Conservation (phyloP, 352 stramenopile species). For the Phytophthora kernoviae region DNA sequence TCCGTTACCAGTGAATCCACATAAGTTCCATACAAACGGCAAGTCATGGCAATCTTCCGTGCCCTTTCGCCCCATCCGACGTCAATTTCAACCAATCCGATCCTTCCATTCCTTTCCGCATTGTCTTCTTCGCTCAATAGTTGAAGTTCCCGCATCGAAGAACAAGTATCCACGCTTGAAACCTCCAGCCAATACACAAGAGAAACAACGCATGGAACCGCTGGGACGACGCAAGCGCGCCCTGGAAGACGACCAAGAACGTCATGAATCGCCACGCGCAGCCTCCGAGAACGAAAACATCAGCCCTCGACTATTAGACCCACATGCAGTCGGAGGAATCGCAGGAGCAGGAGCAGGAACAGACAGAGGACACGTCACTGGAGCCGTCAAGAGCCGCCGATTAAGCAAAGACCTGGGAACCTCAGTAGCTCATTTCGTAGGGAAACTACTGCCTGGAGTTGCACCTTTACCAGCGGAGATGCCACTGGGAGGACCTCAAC, state of each 20-base stretch:
- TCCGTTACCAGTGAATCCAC: no score
- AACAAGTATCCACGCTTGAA: not conserved
- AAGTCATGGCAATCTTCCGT: not conserved
- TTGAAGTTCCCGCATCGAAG: not conserved
- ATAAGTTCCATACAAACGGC: not conserved
- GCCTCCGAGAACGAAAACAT: slow-evolving; percentile 26
- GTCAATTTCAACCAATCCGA: not conserved
- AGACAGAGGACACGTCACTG: slow-evolving; percentile 13
- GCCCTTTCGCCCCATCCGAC: not conserved
- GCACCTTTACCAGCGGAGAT: slow-evolving; percentile 22
- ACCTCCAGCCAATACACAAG: no score
- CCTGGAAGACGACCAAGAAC: slow-evolving; percentile 31
- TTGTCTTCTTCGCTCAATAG: no score
- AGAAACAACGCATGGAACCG: slow-evolving; percentile 37
- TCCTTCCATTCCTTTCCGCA: no score
- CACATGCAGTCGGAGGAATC: slow-evolving; percentile 14
- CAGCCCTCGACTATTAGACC: slow-evolving; percentile 20
- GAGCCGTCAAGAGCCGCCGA: slow-evolving; percentile 35
- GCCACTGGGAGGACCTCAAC: slow-evolving; percentile 9
- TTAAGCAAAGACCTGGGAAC: slow-evolving; percentile 15
- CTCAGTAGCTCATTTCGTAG: slow-evolving; percentile 16
- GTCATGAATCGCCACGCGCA: slow-evolving; percentile 4
- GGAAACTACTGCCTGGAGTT: slow-evolving; percentile 9
- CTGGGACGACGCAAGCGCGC: slow-evolving; percentile 38
- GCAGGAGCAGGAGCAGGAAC: slow-evolving; percentile 6